phyloP scores from a whole-genome alignment of 768 basidiomycete genomes.

The Mycena metata region DNA sequence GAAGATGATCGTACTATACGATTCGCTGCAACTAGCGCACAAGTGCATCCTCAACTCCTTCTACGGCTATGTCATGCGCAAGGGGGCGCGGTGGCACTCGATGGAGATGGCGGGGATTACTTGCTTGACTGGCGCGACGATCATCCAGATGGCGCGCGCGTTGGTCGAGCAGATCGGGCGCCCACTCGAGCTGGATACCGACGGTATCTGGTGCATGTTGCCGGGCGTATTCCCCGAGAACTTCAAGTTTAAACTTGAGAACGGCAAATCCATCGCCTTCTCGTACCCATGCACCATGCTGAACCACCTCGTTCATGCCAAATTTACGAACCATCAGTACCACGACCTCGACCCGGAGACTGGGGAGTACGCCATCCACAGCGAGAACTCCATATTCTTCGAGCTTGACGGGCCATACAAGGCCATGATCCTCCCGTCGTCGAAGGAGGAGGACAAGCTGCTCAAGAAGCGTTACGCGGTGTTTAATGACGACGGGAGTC shows the following conservation, averaged over 20 bases:
- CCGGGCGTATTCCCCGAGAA: slow-evolving; percentile 98
- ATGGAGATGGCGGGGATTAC: slow-evolving; percentile 99
- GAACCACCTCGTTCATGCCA: slow-evolving; percentile 95
- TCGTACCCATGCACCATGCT: slow-evolving; percentile 99
- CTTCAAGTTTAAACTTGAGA: slow-evolving; percentile 92
- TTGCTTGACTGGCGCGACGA: slow-evolving; percentile 95
- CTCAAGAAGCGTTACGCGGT: slow-evolving; percentile 99
- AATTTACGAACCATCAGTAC: slow-evolving; percentile 98
- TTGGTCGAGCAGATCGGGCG: slow-evolving; percentile 98
- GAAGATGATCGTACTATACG: slow-evolving; percentile 99
- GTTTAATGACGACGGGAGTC: slow-evolving; percentile 96
- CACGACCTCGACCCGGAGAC: slow-evolving; percentile 90
- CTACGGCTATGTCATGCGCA: slow-evolving; percentile 99
- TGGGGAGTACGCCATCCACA: slow-evolving; percentile 87
- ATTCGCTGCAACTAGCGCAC: slow-evolving; percentile 98
- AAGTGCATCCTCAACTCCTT: slow-evolving; percentile 99
- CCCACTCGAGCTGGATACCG: slow-evolving; percentile 97
- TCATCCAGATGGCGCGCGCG: slow-evolving; percentile 98
- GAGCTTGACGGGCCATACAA: slow-evolving; percentile 98
- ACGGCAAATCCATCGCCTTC: slow-evolving; percentile 88
- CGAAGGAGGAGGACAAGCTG: slow-evolving; percentile 98
- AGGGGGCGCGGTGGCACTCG: slow-evolving; percentile 99
- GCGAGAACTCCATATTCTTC: slow-evolving; percentile 99
- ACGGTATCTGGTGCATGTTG: slow-evolving; percentile 99
- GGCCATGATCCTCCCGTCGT: slow-evolving; percentile 99